Percentiles rank a stretch among this genome's conserved stretches.
Conservation (phyloP, 2,329 filamentous ascomycete species). For the Venturia nashicola region DNA sequence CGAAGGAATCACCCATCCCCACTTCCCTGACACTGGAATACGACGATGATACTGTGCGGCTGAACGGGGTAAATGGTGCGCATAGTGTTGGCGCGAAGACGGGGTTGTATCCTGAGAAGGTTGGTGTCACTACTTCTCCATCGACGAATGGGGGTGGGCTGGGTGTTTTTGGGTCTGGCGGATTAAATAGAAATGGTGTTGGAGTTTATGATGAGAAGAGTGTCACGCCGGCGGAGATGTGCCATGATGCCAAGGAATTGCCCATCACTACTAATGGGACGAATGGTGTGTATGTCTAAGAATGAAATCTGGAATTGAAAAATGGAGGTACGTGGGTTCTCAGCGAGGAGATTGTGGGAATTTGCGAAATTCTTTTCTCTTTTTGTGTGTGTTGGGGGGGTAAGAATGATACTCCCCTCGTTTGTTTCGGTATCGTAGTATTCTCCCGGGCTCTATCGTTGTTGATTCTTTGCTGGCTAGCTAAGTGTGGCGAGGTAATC, state of each 20-base stretch:
- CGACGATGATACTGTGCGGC: conserved; percentile 16
- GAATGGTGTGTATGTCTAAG: neutral
- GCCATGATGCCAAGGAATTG: neutral
- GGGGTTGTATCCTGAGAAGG: neutral
- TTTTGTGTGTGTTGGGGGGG: too few species aligned
- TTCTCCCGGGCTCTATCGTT: too few species aligned
- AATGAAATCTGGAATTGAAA: too few species aligned
- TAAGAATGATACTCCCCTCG: too few species aligned
- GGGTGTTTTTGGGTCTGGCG: neutral
- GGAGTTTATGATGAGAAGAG: neutral
- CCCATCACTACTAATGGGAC: neutral
- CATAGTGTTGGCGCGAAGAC: neutral
- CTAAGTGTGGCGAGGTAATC: too few species aligned
- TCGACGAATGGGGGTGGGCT: neutral
- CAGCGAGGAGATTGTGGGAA: too few species aligned
- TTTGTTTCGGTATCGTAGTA: too few species aligned
- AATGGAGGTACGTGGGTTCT: too few species aligned
- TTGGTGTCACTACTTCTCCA: neutral
- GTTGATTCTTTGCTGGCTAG: too few species aligned
- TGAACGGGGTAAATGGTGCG: conserved; percentile 11
- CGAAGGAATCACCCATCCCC: conserved; percentile 34
- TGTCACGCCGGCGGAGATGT: neutral
- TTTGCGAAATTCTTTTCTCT: too few species aligned
- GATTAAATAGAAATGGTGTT: neutral
- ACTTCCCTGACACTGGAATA: conserved; percentile 31